Evolutionary conservation across 2,329 filamentous ascomycete species (phyloP).

Genomic region (Trichoderma cornu-damae): DNA sequence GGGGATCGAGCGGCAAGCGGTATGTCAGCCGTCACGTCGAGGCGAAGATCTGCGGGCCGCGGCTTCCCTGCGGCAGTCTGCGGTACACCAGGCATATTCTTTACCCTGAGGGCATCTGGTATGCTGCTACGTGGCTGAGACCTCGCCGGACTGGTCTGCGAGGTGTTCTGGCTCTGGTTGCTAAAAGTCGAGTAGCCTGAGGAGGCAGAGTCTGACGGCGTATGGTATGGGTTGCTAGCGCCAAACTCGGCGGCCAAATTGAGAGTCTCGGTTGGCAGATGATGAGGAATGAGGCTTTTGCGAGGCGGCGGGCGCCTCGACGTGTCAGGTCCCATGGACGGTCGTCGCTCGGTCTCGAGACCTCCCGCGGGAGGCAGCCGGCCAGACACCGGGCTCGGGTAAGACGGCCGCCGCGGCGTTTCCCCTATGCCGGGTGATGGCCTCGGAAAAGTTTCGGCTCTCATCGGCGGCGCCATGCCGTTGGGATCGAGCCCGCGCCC

Average conservation of each 20-base stretch:
- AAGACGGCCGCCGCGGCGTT: constrained; percentile 43
- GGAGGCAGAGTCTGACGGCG: constrained; percentile 58
- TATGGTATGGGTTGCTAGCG: constrained; percentile 59
- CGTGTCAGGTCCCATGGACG: constrained; percentile 45
- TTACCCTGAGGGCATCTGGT: constrained; percentile 44
- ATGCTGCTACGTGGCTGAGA: constrained; percentile 35
- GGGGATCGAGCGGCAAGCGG: constrained; percentile 26
- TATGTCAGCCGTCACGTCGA: constrained; percentile 32
- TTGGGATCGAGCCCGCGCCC: constrained; percentile 36
- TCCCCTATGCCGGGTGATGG: constrained; percentile 33
- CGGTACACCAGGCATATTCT: constrained; percentile 52
- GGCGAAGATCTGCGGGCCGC: constrained; percentile 29
- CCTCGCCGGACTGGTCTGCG: constrained; percentile 44
- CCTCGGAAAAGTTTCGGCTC: constrained; percentile 52
- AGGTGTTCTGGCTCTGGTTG: constrained; percentile 54
- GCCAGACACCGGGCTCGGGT: constrained; percentile 41
- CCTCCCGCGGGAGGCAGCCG: constrained; percentile 21
- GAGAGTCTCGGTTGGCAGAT: constrained; percentile 38
- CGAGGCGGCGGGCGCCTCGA: constrained; percentile 50
- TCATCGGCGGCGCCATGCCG: constrained; percentile 36
- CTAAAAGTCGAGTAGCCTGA: constrained; percentile 60
- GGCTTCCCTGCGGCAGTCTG: constrained; percentile 44
- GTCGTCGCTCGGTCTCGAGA: constrained; percentile 26
- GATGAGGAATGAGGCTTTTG: constrained; percentile 42
- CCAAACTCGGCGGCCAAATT: constrained; percentile 58